Percentiles rank a stretch among this genome's conserved stretches.
Evolutionary conservation across 345 rosid genomes (phyloP).

Genomic region (Salix exigua): DNA sequence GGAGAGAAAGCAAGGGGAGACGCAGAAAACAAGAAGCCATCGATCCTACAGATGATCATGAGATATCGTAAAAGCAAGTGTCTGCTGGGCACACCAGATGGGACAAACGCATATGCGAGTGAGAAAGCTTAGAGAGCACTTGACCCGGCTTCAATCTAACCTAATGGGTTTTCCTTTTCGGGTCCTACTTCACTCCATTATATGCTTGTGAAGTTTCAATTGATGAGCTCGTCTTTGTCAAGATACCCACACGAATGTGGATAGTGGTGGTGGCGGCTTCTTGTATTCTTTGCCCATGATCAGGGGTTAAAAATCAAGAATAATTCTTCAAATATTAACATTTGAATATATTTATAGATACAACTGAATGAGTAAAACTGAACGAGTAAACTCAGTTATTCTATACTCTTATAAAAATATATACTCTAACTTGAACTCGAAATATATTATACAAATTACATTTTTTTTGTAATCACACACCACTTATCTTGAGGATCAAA

Average conservation of each 20-base stretch:
- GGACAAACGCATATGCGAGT: slow-evolving; percentile 44
- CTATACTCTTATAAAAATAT: no score
- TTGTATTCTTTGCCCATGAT: no score
- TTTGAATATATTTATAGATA: no score
- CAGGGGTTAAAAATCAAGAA: no score
- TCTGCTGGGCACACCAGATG: not conserved
- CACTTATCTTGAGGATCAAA: no score
- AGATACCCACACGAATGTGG: not conserved
- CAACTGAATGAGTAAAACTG: fast-evolving
- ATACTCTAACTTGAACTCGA: no score
- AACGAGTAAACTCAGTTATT: no score
- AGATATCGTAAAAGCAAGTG: not conserved
- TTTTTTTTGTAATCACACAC: no score
- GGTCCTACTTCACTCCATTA: not conserved
- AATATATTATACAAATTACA: no score
- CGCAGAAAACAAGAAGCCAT: not conserved
- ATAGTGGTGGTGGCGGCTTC: no score
- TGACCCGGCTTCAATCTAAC: not conserved
- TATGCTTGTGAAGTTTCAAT: not conserved
- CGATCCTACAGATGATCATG: not conserved
- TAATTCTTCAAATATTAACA: no score
- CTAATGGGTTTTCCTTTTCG: not conserved
- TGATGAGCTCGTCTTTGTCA: not conserved
- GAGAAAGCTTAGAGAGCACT: slow-evolving; percentile 14
- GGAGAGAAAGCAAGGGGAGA: not conserved